phyloP scores from a whole-genome alignment of 2,329 filamentous ascomycete species.

The Xylariaceae sp. region DNA sequence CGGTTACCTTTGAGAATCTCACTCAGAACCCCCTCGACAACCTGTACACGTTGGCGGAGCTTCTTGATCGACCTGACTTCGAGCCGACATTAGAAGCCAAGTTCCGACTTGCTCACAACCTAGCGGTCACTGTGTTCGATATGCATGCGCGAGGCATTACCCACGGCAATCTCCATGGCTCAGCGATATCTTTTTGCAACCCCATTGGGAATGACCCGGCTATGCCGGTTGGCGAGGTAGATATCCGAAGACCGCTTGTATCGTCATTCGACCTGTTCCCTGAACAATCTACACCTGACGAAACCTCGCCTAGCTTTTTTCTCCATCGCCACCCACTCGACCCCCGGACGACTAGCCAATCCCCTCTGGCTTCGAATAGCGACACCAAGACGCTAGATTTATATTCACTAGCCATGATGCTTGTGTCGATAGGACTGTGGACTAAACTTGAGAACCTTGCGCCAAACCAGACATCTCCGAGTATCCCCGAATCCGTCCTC shows the following conservation, averaged over 20 bases:
- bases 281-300: constrained; percentile 43
- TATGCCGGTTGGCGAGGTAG: constrained; percentile 51
- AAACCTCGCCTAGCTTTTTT: constrained; percentile 36
- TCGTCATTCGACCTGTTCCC: constrained; percentile 77
- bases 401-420: constrained; percentile 72
- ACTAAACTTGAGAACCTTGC: constrained; percentile 62
- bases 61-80: constrained; percentile 54
- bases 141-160: constrained; percentile 70
- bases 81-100: constrained; percentile 75
- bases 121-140: constrained; percentile 73
- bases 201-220: constrained; percentile 46
- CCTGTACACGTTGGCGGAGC: constrained; percentile 56
- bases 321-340: constrained; percentile 71
- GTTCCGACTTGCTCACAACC: constrained; percentile 73
- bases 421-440: constrained; percentile 79
- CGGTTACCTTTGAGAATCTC: constrained; percentile 55
- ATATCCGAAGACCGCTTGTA: constrained; percentile 69
- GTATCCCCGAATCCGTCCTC: constrained; percentile 63
- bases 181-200: constrained; percentile 68
- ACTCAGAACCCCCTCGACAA: constrained; percentile 54
- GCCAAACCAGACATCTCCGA: constrained; percentile 48
- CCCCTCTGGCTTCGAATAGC: constrained; percentile 50
- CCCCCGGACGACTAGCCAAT: constrained; percentile 53
- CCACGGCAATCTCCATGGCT: constrained; percentile 70
- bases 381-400: constrained; percentile 67